Evolutionary conservation across 441 rosid species (phyloP).

Genomic region (Gossypium aridum): DNA sequence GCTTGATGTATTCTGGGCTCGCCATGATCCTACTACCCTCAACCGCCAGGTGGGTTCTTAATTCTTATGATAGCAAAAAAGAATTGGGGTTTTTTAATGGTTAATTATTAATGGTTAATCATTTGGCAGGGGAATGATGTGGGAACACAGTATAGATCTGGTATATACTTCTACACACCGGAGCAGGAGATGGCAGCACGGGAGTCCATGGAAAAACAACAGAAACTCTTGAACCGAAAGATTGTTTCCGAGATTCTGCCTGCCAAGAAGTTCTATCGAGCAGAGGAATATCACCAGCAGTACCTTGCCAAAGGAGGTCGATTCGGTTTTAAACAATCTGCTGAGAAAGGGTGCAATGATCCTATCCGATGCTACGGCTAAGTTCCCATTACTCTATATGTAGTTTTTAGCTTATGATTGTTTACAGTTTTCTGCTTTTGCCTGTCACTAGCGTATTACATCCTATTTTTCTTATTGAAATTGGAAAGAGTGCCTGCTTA

Average conservation of each 20-base stretch:
- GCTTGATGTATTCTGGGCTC: slow-evolving; percentile 72
- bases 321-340: slow-evolving; percentile 59
- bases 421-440: neutral
- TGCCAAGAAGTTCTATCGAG: slow-evolving; percentile 83
- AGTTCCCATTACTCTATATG: slow-evolving; percentile 1
- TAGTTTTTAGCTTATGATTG: neutral
- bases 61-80: neutral
- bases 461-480: neutral
- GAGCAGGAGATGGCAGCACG: slow-evolving; percentile 77
- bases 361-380: slow-evolving; percentile 88
- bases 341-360: slow-evolving; percentile 77
- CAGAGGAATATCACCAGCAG: slow-evolving; percentile 90
- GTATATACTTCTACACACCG: slow-evolving; percentile 75
- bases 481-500: neutral
- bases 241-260: slow-evolving; percentile 80
- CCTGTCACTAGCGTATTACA: neutral
- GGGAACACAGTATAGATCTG: slow-evolving; percentile 87
- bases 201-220: slow-evolving; percentile 60
- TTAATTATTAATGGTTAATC: neutral
- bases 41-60: slow-evolving; percentile 6
- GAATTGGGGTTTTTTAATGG: neutral
- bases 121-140: slow-evolving; percentile 73
- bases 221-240: slow-evolving; percentile 51
- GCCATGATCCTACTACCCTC: neutral
- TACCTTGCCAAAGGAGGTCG: slow-evolving; percentile 90